phyloP scores from a whole-genome alignment of 2,329 filamentous ascomycete genomes.

The Fusarium sp. region DNA sequence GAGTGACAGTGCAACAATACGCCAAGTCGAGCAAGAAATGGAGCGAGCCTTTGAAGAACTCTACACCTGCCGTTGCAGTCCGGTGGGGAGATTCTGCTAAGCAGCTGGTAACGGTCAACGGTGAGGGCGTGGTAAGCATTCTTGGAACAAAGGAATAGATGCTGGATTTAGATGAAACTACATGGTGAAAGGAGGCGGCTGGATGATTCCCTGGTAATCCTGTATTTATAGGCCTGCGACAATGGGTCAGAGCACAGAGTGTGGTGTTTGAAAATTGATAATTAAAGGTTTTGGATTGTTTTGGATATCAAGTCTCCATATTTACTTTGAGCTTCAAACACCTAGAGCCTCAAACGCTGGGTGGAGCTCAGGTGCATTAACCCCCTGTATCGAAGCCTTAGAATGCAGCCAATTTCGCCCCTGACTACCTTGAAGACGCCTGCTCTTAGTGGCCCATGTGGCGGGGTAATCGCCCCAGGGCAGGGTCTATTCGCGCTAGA shows the following conservation, averaged over 20 bases:
- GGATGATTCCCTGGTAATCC: constrained; percentile 36
- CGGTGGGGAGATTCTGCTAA: constrained; percentile 84
- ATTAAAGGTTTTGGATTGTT: constrained; percentile 36
- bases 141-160: constrained; percentile 69
- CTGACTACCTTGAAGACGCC: constrained; percentile 15
- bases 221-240: constrained; percentile 43
- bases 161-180: constrained; percentile 24
- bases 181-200: constrained; percentile 12
- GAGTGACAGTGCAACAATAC: constrained; percentile 91
- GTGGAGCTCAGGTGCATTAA: constrained; percentile 13
- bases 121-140: constrained; percentile 82
- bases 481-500: constrained; percentile 35
- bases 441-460: constrained; percentile 27
- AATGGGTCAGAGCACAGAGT: constrained; percentile 36
- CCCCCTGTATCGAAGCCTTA: constrained; percentile 28
- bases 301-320: not conserved
- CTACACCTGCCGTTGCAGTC: constrained; percentile 79
- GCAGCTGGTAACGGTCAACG: constrained; percentile 81
- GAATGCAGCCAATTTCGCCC: not conserved
- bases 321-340: constrained; percentile 1
- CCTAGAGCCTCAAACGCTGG: constrained; percentile 11
- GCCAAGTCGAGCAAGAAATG: constrained; percentile 89
- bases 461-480: constrained; percentile 39
- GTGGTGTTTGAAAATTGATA: constrained; percentile 47
- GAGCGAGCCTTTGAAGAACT: constrained; percentile 87